These are phyloP conservation scores for Linnemannia schmuckeri DNA, from an alignment of 192 early-diverging fungal species.

Conservation along the genomic window DNA sequence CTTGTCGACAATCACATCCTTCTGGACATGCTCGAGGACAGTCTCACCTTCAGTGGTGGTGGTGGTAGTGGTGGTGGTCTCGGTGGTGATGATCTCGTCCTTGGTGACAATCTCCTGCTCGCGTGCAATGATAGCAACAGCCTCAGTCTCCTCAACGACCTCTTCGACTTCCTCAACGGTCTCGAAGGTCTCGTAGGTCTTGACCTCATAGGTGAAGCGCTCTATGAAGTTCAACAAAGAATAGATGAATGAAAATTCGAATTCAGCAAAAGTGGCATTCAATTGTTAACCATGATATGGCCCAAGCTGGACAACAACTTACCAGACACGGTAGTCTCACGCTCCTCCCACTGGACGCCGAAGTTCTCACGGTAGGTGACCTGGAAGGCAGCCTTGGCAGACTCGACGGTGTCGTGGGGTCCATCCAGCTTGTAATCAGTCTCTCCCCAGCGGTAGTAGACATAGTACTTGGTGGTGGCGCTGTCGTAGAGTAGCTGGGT, in stretches of 20 bases:
- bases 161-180: conserved; percentile 42
- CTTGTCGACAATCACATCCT: conserved; percentile 1
- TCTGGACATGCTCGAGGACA: conserved; percentile 15
- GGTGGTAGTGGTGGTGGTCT: background rate
- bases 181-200: conserved; percentile 43
- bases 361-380: conserved; percentile 20
- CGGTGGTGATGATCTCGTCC: background rate
- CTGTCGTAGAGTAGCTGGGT: conserved; percentile 16
- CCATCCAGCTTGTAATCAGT: conserved; percentile 21
- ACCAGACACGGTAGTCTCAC: conserved; percentile 13
- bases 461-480: conserved; percentile 9
- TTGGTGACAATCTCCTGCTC: conserved; percentile 24
- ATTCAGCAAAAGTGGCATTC: background rate
- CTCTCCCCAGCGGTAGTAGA: conserved; percentile 27
- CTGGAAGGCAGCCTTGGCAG: conserved; percentile 20
- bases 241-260: background rate
- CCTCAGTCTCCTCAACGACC: conserved; percentile 42
- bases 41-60: conserved; percentile 11
- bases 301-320: background rate
- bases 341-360: conserved; percentile 11
- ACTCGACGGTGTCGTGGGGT: conserved; percentile 14
- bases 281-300: too few species aligned
- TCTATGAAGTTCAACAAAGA: conserved; percentile 13
- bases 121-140: conserved; percentile 18
- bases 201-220: conserved; percentile 29